Evolutionary conservation across 257 asterid species (phyloP), one percentile per base, ranked within the genome.

Genomic region (Solanum sitiens): DNA sequence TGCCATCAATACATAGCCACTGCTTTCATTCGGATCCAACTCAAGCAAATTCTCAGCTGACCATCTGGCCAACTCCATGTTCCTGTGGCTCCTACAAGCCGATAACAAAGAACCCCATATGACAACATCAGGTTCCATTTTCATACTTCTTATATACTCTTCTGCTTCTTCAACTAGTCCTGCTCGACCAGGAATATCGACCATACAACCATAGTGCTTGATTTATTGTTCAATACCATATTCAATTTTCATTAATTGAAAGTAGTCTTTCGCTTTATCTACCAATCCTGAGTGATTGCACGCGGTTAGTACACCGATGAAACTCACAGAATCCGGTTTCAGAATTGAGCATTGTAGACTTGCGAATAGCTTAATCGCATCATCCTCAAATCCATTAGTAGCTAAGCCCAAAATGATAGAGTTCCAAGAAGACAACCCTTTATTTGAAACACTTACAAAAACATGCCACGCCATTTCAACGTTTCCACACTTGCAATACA

Each of bases 381-480:
- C 91, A 2, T 88, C 84, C 83, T 89, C 93, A 30, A 85, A 89
- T 2, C 98, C 96, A 53, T 92, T 94, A 5, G 88, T 92, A 18
- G 94, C 97, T 88, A 94, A 90, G 65, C 98, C 98, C 18, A 92
- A 77, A 84, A 95, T 90, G 98, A 94, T 92, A 0, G 98, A 91
- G 86, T 94, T 94, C 98, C 98, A 95, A 67, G 94, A 88, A 0
- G 96, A 91, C 5, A 95, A 86, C 53, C 93, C 95, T 86, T 89
- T 95, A 25, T 75, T 50, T 3, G 89, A 85, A 37, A 89, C 56
- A 2, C 87, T 79, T 50, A 90, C 88, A 65, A 95, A 95, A 25
- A 91, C 89, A 40, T 83, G 80, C 20, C 87, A 87, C 0, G 92
- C 98, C 85, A 53, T 79, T 10, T 91, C 89, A 70, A 94, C 14